phyloP scores from a whole-genome alignment of 2,329 filamentous ascomycete genomes.

The Botryotinia globosa region DNA sequence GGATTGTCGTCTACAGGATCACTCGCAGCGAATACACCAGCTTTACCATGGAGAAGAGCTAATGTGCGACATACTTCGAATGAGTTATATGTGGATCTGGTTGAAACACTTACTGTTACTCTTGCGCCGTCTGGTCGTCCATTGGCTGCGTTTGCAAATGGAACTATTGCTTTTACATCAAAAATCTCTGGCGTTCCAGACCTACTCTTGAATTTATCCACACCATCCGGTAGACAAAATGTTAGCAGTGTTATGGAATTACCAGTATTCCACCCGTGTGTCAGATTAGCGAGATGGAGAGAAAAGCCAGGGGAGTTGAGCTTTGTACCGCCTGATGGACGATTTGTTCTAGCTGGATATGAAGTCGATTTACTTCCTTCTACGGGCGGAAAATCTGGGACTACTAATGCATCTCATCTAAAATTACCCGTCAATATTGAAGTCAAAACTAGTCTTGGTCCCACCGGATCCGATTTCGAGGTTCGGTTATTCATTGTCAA shows the following conservation, averaged over 20 bases:
- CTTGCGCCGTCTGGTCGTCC: constrained; percentile 87
- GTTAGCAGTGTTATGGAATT: constrained; percentile 74
- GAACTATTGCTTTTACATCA: constrained; percentile 89
- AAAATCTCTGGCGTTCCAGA: constrained; percentile 96
- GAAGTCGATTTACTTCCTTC: constrained; percentile 86
- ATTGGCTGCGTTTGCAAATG: constrained; percentile 81
- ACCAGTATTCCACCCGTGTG: constrained; percentile 94
- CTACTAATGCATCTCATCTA: constrained; percentile 56
- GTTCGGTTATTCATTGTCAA: constrained; percentile 72
- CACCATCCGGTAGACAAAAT: constrained; percentile 76
- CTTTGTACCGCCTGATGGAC: constrained; percentile 91
- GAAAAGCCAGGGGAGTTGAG: constrained; percentile 88
- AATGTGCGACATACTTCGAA: constrained; percentile 96
- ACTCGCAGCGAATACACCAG: constrained; percentile 47
- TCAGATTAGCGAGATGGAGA: constrained; percentile 84
- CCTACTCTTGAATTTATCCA: constrained; percentile 74
- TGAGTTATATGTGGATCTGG: constrained; percentile 92
- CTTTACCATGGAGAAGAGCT: constrained; percentile 81
- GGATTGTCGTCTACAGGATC: constrained; percentile 37
- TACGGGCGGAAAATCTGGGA: constrained; percentile 55
- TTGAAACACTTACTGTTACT: constrained; percentile 85
- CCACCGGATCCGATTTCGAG: constrained; percentile 80
- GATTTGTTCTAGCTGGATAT: constrained; percentile 90
- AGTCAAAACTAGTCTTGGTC: constrained; percentile 75
- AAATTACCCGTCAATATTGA: constrained; percentile 81